Evolutionary conservation across 331 rosid species (phyloP).

Genomic region (Pyrus hybrid): DNA sequence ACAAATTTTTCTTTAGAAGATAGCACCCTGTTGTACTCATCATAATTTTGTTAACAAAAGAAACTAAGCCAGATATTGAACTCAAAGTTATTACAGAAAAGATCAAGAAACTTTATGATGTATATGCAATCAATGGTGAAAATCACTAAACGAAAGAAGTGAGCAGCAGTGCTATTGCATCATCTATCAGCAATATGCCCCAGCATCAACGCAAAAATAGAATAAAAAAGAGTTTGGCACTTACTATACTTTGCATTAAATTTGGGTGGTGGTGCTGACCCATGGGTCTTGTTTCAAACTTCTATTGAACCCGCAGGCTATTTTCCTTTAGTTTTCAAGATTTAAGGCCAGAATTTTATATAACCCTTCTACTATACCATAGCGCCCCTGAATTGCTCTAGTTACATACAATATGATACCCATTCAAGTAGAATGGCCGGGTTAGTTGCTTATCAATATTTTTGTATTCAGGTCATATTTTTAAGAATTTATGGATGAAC

Average conservation of each 20-base stretch:
- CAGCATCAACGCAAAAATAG: neutral
- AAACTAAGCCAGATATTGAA: neutral
- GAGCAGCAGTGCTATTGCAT: neutral
- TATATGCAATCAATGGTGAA: neutral
- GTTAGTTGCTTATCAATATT: too few relatives aligned
- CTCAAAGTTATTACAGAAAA: neutral
- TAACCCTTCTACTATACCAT: neutral
- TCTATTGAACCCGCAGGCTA: neutral
- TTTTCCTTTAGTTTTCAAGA: neutral
- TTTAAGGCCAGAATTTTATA: neutral
- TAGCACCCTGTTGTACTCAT: neutral
- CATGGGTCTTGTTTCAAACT: neutral
- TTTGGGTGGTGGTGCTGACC: neutral
- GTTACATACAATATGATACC: neutral
- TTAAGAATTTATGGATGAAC: too few relatives aligned
- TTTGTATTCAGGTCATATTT: too few relatives aligned
- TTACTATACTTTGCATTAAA: neutral
- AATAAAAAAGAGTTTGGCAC: neutral
- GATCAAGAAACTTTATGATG: neutral
- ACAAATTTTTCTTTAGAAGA: neutral
- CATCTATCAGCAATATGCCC: neutral
- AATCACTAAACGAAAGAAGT: neutral
- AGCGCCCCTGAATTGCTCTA: neutral
- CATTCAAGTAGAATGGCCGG: neutral
- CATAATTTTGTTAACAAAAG: neutral